Base-by-base conservation (phyloP, 768 basidiomycete species). In the Clavulina sp. region DNA sequence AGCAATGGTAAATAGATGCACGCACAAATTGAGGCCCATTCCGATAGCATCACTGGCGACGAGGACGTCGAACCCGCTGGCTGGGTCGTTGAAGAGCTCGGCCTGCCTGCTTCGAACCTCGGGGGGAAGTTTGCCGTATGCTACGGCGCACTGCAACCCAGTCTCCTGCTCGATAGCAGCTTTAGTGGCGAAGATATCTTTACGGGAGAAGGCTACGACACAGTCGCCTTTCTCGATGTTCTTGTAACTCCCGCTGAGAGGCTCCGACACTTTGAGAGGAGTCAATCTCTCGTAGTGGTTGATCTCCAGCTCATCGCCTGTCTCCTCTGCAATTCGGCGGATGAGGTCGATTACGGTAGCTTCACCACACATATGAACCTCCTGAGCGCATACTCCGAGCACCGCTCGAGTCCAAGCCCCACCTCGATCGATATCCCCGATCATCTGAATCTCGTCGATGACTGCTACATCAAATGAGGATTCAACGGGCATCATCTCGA, bases 391-490 rank as follows among this genome's bases (percentile, higher is more conserved):
- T 1, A 81, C 47, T 2, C 86, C 84, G 19, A 95, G 64, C 1
- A 99, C 73, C 0, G 89, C 91, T 9, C 63, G 60, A 5, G 84
- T 83, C 93, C 95, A 99, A 0, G 77, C 77, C 24, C 66, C 69
- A 0, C 95, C 93, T 16, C 95, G 78, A 2, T 77, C 68, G 0
- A 70, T 64, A 63, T 96, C 88, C 0, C 75, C 75, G 18, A 97
- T 76, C 83, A 97, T 84, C 68, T 97, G 95, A 46, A 99, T 96
- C 68, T 97, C 93, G 63, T 96, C 95, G 41, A 99, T 71, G 43
- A 99, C 91, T 0, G 80, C 91, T 23, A 97, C 88, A 49, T 93
- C 87, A 51, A 67, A 69, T 3, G 54, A 54, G 18, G 46, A 56
- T 2, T 57, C 55, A 6, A 68, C 57, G 4, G 71, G 68, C 31